Base-by-base conservation (phyloP, 179 eudicot species). In the Spergularia azorica region DNA sequence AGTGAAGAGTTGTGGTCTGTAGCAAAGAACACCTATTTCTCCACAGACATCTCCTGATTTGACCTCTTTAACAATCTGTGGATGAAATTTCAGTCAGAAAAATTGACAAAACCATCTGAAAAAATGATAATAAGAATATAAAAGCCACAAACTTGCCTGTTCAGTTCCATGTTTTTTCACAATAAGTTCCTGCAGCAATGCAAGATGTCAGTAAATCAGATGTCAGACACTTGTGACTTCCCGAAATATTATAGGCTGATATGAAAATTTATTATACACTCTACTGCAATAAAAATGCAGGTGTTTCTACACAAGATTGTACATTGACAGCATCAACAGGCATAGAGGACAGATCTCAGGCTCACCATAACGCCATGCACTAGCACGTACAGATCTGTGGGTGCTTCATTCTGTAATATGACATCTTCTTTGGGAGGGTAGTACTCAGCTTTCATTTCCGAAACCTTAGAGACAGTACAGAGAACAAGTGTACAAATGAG, bases 1-100 rank as follows among this genome's bases (percentile, higher is more conserved):
- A 20, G 96, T 93, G 52, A 89, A 89, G 39, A 91, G 87, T 54
- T 93, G 97, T 6, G 96, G 97, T 76, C 90, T 86, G 54, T 87
- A 93, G 75, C 97, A 93, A 43, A 93, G 92, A 65, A 91, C 97
- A 64, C 96, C 90, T 77, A 93, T 90, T 83, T 93, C 97, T 16
- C 97, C 96, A 76, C 88, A 88, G 6, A 86, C 79, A 51, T 84
- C 92, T 76, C 96, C 97, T 5, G 87, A 60, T 64, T 81, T 88
- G 15, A 87, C 91, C 85, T 87, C 88, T 72, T 86, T 91, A 76
- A 91, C 79, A 72, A 79, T 79, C 95, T 90, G 82, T 63, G 14
- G 36, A 32, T 16, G 46, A 38, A 65, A 51, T 32, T 61, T 43
- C 58, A 36, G 36, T 73, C 51, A 75, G 39, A 60, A 67, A 67